Conservation (phyloP, 2,329 filamentous ascomycete genomes). For the Talaromyces atroroseus region DNA sequence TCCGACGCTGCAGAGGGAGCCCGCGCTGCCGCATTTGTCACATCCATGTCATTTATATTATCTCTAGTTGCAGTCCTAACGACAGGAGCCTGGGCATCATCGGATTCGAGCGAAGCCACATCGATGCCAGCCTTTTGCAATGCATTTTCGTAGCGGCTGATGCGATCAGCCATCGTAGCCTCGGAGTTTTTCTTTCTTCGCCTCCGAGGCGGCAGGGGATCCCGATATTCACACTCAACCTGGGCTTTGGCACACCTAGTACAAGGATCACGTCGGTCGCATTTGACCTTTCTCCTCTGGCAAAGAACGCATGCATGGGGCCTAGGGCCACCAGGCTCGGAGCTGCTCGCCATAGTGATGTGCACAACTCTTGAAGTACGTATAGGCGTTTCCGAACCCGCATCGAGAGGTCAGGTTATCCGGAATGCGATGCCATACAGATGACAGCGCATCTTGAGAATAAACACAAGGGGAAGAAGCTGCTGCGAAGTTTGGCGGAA, state of each 20-base stretch:
- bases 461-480: background rate
- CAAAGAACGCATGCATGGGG: slow-evolving; percentile 14
- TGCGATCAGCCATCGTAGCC: slow-evolving; percentile 6
- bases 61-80: background rate
- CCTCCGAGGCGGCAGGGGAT: slow-evolving; percentile 11
- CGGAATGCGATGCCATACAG: background rate
- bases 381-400: background rate
- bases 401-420: background rate
- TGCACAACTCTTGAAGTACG: background rate
- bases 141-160: slow-evolving; percentile 12
- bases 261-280: slow-evolving; percentile 12
- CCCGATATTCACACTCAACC: slow-evolving; percentile 13
- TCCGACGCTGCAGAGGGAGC: background rate
- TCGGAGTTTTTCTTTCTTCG: slow-evolving; percentile 13
- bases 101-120: slow-evolving; percentile 1
- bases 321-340: slow-evolving; percentile 2
- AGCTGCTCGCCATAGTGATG: background rate
- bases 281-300: slow-evolving; percentile 15
- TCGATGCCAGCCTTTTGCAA: slow-evolving; percentile 9
- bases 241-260: slow-evolving; percentile 12
- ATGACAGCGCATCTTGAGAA: background rate
- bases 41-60: background rate
- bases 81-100: background rate
- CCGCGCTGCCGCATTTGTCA: background rate
- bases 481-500: background rate